These are phyloP conservation scores for Collybiopsis confluens DNA, from an alignment of 768 basidiomycete genomes.

Conservation along the genomic window DNA sequence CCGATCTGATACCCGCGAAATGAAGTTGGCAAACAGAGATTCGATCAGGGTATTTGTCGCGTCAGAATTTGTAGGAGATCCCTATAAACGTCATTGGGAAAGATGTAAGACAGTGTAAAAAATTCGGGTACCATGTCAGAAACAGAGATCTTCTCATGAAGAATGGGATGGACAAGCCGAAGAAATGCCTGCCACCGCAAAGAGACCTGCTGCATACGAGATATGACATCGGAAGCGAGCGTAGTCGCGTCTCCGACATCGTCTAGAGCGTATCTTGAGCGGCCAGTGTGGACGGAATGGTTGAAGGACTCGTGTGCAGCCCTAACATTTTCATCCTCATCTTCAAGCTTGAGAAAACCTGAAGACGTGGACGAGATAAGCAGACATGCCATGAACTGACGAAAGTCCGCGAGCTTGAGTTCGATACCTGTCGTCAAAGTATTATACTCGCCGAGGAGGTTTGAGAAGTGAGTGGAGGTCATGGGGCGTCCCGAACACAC, in stretches of 20 bases:
- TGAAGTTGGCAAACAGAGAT: too few relatives aligned
- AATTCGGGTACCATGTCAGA: too few relatives aligned
- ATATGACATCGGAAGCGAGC: neutral
- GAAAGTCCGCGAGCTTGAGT: neutral
- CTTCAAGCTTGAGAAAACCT: neutral
- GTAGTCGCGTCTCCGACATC: too few relatives aligned
- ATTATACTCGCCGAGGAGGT: neutral
- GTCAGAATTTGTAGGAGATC: neutral
- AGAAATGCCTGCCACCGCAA: neutral
- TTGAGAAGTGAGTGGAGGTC: neutral
- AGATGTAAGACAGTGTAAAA: too few relatives aligned
- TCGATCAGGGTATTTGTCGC: too few relatives aligned
- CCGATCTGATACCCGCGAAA: too few relatives aligned
- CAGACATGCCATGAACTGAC: conserved; percentile 1
- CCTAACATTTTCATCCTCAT: neutral
- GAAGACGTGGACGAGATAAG: neutral
- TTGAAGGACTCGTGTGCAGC: neutral
- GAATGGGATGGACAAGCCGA: neutral
- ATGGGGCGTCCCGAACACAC: neutral
- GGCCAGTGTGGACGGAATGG: neutral
- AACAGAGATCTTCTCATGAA: neutral
- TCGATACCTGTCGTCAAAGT: neutral
- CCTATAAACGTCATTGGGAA: too few relatives aligned
- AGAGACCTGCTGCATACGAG: neutral
- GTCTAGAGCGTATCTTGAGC: neutral